Percentiles rank a stretch among this genome's conserved stretches.
These are phyloP conservation scores for Waltergamsia citrina DNA, from an alignment of 2,329 filamentous ascomycete genomes.

Conservation along the genomic window DNA sequence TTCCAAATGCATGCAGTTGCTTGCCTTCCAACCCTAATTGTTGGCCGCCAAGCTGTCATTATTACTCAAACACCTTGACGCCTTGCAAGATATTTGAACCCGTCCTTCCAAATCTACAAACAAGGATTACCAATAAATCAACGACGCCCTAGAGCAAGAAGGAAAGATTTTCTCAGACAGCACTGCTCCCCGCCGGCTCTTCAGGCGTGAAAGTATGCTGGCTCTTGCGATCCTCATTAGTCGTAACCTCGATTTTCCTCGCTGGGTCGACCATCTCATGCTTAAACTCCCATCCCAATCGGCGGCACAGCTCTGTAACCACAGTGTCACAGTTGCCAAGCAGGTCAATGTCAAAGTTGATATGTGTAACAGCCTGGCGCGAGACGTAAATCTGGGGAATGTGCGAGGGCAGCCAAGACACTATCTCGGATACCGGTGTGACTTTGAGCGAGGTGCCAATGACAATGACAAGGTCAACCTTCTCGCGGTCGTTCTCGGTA, in stretches of 20 bases:
- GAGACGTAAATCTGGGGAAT: constrained; percentile 90
- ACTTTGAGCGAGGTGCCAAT: constrained; percentile 96
- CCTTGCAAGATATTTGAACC: too few species aligned
- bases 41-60: too few species aligned
- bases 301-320: constrained; percentile 74
- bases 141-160: too few species aligned
- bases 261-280: constrained; percentile 75
- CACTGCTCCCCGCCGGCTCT: too few species aligned
- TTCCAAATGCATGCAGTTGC: too few species aligned
- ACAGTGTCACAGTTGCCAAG: constrained; percentile 93
- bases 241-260: constrained; percentile 49
- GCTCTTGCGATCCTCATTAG: constrained; percentile 21
- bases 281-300: constrained; percentile 68
- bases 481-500: constrained; percentile 68
- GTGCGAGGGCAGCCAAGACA: constrained; percentile 65
- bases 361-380: constrained; percentile 72
- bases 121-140: too few species aligned
- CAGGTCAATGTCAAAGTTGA: constrained; percentile 93
- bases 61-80: too few species aligned
- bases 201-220: constrained; percentile 25
- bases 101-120: too few species aligned
- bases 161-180: too few species aligned
- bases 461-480: constrained; percentile 83
- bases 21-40: too few species aligned
- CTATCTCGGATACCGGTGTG: constrained; percentile 86